Evolutionary conservation across 2,329 filamentous ascomycete species (phyloP).

Genomic region (Fusarium sp.): DNA sequence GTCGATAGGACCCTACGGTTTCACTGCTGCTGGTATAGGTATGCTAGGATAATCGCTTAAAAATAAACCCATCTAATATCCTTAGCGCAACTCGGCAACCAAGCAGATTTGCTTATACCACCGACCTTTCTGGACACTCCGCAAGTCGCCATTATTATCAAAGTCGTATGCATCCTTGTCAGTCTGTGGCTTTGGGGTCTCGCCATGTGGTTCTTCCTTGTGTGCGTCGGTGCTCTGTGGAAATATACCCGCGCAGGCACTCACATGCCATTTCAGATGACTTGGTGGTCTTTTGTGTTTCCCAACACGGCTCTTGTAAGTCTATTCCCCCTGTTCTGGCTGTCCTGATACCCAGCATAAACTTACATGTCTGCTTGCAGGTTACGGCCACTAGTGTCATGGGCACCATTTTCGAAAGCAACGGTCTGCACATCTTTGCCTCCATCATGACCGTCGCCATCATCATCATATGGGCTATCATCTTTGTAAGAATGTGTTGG

Average conservation of each 20-base stretch:
- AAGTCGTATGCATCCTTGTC: conserved; percentile 70
- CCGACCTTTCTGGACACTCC: conserved; percentile 59
- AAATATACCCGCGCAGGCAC: conserved; percentile 71
- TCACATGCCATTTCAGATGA: conserved; percentile 84
- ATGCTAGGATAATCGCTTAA: not conserved
- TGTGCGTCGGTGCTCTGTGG: conserved; percentile 82
- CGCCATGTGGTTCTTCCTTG: conserved; percentile 88
- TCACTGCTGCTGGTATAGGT: conserved; percentile 64
- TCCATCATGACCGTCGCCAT: conserved; percentile 77
- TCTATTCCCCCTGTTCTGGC: not conserved
- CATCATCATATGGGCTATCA: conserved; percentile 76
- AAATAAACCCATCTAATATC: conserved; percentile 16
- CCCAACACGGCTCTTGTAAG: conserved; percentile 79
- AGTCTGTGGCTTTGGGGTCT: conserved; percentile 87
- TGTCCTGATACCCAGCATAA: not conserved
- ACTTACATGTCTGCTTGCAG: conserved; percentile 36
- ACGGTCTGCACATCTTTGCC: conserved; percentile 75
- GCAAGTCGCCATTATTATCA: conserved; percentile 62
- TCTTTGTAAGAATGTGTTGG: conserved; percentile 79
- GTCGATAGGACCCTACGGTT: conserved; percentile 81
- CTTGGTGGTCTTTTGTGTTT: conserved; percentile 88
- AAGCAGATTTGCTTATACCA: conserved; percentile 61
- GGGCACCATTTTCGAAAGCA: conserved; percentile 72
- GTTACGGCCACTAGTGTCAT: conserved; percentile 82
- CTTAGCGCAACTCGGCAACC: conserved; percentile 62